Conservation (phyloP, 495 filamentous ascomycete species). For the Penicillium cataractarum region DNA sequence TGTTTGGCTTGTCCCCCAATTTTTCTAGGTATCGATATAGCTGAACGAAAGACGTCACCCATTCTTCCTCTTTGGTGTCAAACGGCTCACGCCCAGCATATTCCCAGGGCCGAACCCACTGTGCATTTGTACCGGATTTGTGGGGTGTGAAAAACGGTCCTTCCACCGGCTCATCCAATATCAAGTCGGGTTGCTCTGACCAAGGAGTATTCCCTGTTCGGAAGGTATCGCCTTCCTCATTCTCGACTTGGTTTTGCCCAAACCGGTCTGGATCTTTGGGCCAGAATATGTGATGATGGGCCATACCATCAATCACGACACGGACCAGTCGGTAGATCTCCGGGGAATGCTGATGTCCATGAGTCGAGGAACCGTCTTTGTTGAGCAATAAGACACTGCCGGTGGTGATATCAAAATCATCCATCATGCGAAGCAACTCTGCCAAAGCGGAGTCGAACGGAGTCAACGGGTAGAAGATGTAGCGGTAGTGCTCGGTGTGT, state of each 20-base stretch:
- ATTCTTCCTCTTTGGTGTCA: slow-evolving; percentile 17
- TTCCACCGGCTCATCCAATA: not conserved
- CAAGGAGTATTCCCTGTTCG: slow-evolving; percentile 14
- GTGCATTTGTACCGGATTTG: not conserved
- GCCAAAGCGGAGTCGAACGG: slow-evolving; percentile 21
- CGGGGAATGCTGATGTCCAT: not conserved
- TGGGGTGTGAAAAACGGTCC: slow-evolving; percentile 16
- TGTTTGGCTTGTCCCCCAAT: slow-evolving; percentile 3
- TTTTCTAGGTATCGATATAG: slow-evolving; percentile 15
- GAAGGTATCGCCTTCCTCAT: not conserved
- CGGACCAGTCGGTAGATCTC: not conserved
- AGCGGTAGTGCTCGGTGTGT: slow-evolving; percentile 10
- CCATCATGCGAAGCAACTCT: slow-evolving; percentile 15
- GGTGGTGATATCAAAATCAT: slow-evolving; percentile 8
- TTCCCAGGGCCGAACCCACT: not conserved
- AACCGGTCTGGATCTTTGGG: not conserved
- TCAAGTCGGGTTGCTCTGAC: slow-evolving; percentile 8
- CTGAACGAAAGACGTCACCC: slow-evolving; percentile 18
- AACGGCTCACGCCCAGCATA: slow-evolving; percentile 12
- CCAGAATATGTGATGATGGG: slow-evolving; percentile 1
- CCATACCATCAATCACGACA: slow-evolving; percentile 1
- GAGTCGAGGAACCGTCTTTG: not conserved
- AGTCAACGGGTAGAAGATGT: slow-evolving; percentile 17
- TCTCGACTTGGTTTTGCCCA: not conserved
- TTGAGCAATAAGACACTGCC: not conserved